Evolutionary conservation across 345 rosid genomes (phyloP).

Genomic region (Noccaea caerulescens): DNA sequence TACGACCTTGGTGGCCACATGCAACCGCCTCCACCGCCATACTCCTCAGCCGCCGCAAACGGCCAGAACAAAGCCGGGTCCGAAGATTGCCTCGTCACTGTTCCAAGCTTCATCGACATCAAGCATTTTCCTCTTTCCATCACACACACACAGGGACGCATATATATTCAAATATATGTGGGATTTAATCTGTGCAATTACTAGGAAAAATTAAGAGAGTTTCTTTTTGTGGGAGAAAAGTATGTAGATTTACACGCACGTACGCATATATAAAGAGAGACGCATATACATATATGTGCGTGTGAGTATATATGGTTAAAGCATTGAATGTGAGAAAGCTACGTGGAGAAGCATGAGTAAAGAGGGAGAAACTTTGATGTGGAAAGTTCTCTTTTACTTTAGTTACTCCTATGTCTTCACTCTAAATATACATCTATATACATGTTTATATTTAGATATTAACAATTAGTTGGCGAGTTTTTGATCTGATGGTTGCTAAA

Average conservation of each 20-base stretch:
- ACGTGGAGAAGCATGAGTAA: conserved; percentile 42
- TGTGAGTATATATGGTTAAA: conserved; percentile 35
- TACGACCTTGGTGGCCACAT: conserved; percentile 61
- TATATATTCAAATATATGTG: not conserved
- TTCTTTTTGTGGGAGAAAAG: conserved; percentile 11
- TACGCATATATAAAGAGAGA: conserved; percentile 37
- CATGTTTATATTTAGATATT: conserved; percentile 1
- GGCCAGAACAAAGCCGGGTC: conserved; percentile 34
- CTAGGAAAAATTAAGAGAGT: not conserved
- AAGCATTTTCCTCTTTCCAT: conserved; percentile 40
- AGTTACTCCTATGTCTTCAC: conserved; percentile 36
- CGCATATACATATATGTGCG: conserved; percentile 8
- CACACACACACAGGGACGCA: conserved; percentile 21
- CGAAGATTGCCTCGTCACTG: conserved; percentile 21
- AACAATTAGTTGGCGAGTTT: conserved; percentile 40
- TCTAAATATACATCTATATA: conserved; percentile 17
- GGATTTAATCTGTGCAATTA: not conserved
- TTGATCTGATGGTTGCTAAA: conserved; percentile 35
- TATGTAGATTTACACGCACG: conserved; percentile 32
- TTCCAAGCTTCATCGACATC: conserved; percentile 40
- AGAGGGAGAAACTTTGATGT: conserved; percentile 40
- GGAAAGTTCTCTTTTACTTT: conserved; percentile 43
- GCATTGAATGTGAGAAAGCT: conserved; percentile 45
- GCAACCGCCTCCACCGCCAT: conserved; percentile 45
- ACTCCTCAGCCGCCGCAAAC: conserved; percentile 64